Conservation (phyloP, 495 filamentous ascomycete genomes). For the Pseudevernia furfuracea region DNA sequence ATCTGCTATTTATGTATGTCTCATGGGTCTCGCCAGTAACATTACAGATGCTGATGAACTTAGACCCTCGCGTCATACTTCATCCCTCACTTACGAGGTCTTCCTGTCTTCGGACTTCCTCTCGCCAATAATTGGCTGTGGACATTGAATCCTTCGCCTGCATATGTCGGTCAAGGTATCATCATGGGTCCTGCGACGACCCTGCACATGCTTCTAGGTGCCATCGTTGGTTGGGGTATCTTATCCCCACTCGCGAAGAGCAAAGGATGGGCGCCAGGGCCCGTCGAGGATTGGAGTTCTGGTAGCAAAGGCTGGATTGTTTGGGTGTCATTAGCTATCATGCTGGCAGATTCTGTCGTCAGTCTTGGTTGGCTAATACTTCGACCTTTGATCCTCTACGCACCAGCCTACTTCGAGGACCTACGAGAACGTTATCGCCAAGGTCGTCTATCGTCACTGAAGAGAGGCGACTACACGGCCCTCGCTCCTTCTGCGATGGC, state of each 20-base stretch:
- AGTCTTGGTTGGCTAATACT: conserved; percentile 75
- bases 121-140: conserved; percentile 82
- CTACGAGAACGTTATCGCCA: conserved; percentile 29
- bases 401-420: conserved; percentile 30
- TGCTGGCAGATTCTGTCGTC: conserved; percentile 88
- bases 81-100: conserved; percentile 70
- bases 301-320: conserved; percentile 98
- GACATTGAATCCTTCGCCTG: conserved; percentile 91
- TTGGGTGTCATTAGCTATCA: conserved; percentile 90
- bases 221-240: conserved; percentile 83
- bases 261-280: conserved; percentile 82
- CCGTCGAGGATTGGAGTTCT: conserved; percentile 75
- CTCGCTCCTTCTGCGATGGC: conserved; percentile 31
- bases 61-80: conserved; percentile 90
- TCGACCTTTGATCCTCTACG: conserved; percentile 47
- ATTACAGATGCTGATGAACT: conserved; percentile 10
- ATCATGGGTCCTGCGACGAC: conserved; percentile 90
- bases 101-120: conserved; percentile 73
- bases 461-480: conserved; percentile 34
- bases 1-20: conserved; percentile 47
- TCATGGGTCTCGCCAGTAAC: neutral
- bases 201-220: conserved; percentile 90
- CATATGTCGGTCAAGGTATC: conserved; percentile 73
- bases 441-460: conserved; percentile 12
- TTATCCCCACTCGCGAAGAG: conserved; percentile 80